A percentile compares a stretch with the other conserved stretches of the same genome.
Evolutionary conservation across 2,329 filamentous ascomycete genomes (phyloP).

Genomic region (Alternaria infectoria): DNA sequence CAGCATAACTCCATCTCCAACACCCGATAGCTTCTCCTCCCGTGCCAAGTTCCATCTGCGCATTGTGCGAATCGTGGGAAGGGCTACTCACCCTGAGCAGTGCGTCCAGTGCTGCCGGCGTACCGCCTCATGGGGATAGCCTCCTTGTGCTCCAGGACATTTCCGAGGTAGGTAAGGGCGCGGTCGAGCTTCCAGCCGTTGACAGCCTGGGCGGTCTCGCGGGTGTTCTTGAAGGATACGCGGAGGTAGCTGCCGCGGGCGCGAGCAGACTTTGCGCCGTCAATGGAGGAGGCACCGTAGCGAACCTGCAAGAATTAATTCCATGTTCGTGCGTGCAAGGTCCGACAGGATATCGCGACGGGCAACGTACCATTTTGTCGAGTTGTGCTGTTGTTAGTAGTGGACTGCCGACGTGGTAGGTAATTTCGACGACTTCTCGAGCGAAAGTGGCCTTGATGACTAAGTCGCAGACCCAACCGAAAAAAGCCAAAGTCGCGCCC

Average conservation of each 20-base stretch:
- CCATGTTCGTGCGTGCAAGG: constrained; percentile 18
- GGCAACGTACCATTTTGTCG: constrained; percentile 52
- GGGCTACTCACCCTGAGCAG: constrained; percentile 86
- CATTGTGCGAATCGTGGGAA: constrained; percentile 3
- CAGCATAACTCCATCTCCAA: not conserved
- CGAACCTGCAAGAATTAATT: constrained; percentile 45
- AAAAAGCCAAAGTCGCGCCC: constrained; percentile 30
- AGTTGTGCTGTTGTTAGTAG: constrained; percentile 46
- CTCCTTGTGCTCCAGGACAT: constrained; percentile 96
- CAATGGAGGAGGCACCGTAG: constrained; percentile 47
- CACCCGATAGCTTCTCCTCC: not conserved
- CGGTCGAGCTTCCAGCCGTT: constrained; percentile 98
- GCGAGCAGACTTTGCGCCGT: constrained; percentile 75
- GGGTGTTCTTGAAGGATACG: constrained; percentile 99
- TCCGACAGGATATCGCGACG: constrained; percentile 11
- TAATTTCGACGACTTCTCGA: constrained; percentile 2
- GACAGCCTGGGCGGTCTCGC: constrained; percentile 99
- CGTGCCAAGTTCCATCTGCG: not conserved
- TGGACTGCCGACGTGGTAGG: constrained; percentile 27
- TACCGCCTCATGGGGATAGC: constrained; percentile 98
- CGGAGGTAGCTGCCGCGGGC: constrained; percentile 98
- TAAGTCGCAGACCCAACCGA: not conserved
- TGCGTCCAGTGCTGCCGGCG: constrained; percentile 92
- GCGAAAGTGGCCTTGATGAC: not conserved
- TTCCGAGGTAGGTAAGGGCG: constrained; percentile 95